A percentile compares a stretch with the other conserved stretches of the same genome.
These are phyloP conservation scores for Schizophyllum commune DNA, from an alignment of 1,284 basidiomycete species.

Conservation along the genomic window DNA sequence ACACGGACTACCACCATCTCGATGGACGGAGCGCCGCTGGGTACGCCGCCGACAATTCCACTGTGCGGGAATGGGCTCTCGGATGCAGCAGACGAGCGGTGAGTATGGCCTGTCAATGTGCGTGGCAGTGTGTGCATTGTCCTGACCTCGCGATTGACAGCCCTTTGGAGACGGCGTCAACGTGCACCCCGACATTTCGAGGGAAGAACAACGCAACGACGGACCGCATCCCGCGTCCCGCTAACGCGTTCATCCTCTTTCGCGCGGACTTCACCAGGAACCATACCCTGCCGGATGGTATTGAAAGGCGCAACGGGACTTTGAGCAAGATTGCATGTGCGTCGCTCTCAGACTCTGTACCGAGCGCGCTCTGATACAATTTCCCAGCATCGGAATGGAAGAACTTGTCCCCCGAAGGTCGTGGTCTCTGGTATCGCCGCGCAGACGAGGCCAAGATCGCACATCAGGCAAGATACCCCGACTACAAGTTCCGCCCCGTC, in stretches of 20 bases:
- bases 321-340: neutral
- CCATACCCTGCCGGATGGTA: neutral
- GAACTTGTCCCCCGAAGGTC: neutral
- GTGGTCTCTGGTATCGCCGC: neutral
- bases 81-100: too few species aligned
- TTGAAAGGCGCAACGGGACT: neutral
- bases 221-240: conserved; percentile 49
- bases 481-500: neutral
- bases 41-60: too few species aligned
- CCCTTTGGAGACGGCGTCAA: too few species aligned
- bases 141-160: too few species aligned
- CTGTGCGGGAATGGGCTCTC: too few species aligned
- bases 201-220: conserved; percentile 1
- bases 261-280: conserved; percentile 49
- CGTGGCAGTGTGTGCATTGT: too few species aligned
- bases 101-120: too few species aligned
- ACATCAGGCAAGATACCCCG: neutral
- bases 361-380: neutral
- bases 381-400: neutral
- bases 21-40: too few species aligned
- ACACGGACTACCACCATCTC: too few species aligned
- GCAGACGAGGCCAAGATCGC: neutral
- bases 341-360: neutral
- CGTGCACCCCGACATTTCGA: too few species aligned
- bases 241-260: conserved; percentile 83